Evolutionary conservation across 257 asterid genomes (phyloP), one percentile per base, ranked within the genome.

Genomic region (Dorcoceras hygrometricum): DNA sequence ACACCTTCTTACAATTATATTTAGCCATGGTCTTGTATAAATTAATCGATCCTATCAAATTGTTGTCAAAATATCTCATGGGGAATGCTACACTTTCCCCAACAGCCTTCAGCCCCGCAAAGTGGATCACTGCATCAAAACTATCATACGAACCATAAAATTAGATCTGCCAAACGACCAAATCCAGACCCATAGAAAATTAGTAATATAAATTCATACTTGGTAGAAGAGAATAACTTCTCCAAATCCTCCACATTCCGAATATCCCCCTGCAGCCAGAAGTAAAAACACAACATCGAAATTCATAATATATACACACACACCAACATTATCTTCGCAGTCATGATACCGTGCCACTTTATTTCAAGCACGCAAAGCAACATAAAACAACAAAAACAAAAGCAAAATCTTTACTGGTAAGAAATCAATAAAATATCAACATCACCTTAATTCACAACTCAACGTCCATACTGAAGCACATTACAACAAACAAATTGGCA

Each of bases 91-190:
- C 96, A 78, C 98, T 93, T 78, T 93, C 98, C 24, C 91, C 98
- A 61, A 93, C 98, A 71, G 98, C 97, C 81, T 93, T 93, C 57
- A 83, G 97, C 68, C 96, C 97, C 55, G 98, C 98, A 81, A 93
- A 93, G 78, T 93, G 98, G 36, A 93, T 76, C 55, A 93, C 98
- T 63, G 97, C 98, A 72, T 76, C 88, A 83, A 87, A 83, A 82
- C 98, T 93, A 43, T 27, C 25, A 19, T 50, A 29, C 22, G 8
- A 51, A 62, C 23, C 54, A 67, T 34, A 23, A 56, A 46, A 55
- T 54, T 8, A 61, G 50, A 23, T n/a, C 53, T 20, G 20, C 6
- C 53, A 43, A 7, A 36, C 43, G 23, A 59, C 8, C 48, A 28
- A 39, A 67, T 53, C 64, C 53, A 27, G 27, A 54, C 16, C 53